phyloP scores from a whole-genome alignment of 306 rosid genomes.

The Spatholobus suberectus region DNA sequence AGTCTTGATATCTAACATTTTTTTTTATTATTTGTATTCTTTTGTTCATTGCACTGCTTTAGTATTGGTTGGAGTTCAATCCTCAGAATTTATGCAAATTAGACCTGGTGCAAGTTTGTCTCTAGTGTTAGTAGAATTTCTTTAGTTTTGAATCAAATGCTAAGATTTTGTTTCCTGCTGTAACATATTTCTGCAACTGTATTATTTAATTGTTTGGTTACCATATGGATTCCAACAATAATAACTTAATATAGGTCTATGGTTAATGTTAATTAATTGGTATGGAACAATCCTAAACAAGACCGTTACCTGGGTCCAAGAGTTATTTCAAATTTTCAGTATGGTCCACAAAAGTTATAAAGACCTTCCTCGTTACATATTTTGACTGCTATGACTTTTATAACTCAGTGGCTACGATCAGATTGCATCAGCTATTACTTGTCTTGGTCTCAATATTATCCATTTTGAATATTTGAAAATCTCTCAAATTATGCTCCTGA shows the following conservation, averaged over 20 bases:
- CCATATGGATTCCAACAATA: not conserved
- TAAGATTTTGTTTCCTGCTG: not conserved
- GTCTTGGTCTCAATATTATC: not conserved
- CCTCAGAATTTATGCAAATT: not conserved
- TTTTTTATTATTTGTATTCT: not conserved
- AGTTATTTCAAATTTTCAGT: not conserved
- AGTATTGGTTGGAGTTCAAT: not conserved
- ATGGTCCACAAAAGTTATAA: not conserved
- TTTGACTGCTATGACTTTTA: not conserved
- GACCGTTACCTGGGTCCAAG: not conserved
- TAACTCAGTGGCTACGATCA: not conserved
- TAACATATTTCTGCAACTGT: not conserved
- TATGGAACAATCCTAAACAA: not conserved
- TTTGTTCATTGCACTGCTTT: not conserved
- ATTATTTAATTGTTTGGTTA: not conserved
- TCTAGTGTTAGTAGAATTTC: not conserved
- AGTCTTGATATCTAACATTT: not conserved
- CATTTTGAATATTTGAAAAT: not conserved
- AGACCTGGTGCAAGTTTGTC: not conserved
- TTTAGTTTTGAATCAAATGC: no score
- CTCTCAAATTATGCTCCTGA: conserved; percentile 1
- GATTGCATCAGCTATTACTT: conserved; percentile 8
- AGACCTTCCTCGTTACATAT: not conserved
- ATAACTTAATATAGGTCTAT: not conserved
- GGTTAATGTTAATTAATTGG: not conserved